Percentiles rank a stretch among this genome's conserved stretches.
Evolutionary conservation across 768 basidiomycete genomes (phyloP).

Genomic region (Porpolomopsis calyptriformis): DNA sequence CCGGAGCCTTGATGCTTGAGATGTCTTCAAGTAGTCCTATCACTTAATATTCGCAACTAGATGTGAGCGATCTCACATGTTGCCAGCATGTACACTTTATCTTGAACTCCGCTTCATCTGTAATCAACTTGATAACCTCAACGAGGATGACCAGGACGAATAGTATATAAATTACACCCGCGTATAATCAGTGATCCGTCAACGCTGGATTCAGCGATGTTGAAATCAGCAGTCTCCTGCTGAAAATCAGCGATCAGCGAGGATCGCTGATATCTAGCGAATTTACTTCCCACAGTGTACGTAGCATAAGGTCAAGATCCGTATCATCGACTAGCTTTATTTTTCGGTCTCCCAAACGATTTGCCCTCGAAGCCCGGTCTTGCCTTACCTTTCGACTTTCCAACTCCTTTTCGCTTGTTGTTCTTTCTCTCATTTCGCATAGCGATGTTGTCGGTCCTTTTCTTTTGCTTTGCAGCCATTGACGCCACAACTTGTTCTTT

Average conservation of each 20-base stretch:
- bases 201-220: too few relatives aligned
- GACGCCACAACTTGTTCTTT: slow-evolving; percentile 66
- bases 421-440: slow-evolving; percentile 69
- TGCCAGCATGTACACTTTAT: too few relatives aligned
- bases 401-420: slow-evolving; percentile 50
- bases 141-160: neutral
- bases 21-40: too few relatives aligned
- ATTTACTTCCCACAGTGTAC: neutral
- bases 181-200: too few relatives aligned
- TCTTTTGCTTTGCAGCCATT: slow-evolving; percentile 83
- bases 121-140: too few relatives aligned
- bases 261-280: neutral
- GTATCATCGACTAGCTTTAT: slow-evolving; percentile 14
- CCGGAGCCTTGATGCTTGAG: too few relatives aligned
- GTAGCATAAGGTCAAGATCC: neutral
- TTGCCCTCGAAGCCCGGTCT: slow-evolving; percentile 87
- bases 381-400: slow-evolving; percentile 44
- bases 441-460: slow-evolving; percentile 83
- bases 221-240: too few relatives aligned
- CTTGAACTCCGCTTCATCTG: too few relatives aligned
- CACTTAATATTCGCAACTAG: too few relatives aligned
- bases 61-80: too few relatives aligned
- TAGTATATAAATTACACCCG: neutral
- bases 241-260: neutral
- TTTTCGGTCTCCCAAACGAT: slow-evolving; percentile 51